phyloP scores from a whole-genome alignment of 345 rosid species.

The Boechera divaricarpa region DNA sequence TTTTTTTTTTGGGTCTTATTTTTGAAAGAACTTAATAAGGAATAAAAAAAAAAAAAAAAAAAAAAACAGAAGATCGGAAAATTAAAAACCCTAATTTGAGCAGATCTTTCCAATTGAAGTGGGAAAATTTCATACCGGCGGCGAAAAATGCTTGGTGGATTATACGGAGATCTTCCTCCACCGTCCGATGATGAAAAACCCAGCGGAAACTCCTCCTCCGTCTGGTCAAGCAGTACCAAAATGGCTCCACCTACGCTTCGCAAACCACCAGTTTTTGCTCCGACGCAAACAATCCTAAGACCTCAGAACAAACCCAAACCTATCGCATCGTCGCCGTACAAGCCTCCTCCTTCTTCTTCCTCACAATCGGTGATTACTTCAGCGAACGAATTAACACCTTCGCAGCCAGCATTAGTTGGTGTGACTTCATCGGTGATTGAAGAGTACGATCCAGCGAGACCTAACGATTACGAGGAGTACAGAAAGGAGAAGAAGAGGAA shows the following conservation, averaged over 20 bases:
- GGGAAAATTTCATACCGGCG: conserved; percentile 11
- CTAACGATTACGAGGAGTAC: conserved; percentile 94
- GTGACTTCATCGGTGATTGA: conserved; percentile 78
- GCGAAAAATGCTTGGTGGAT: conserved; percentile 78
- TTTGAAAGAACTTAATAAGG: not conserved
- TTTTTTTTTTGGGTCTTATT: not conserved
- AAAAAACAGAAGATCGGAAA: conserved; percentile 13
- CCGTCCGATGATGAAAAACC: conserved; percentile 91
- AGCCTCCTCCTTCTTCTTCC: conserved; percentile 14
- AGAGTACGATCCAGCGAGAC: conserved; percentile 96
- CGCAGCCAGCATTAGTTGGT: conserved; percentile 78
- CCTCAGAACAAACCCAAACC: conserved; percentile 60
- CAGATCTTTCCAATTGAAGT: conserved; percentile 26
- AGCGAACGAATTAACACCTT: conserved; percentile 35
- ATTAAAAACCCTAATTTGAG: conserved; percentile 31
- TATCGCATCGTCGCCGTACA: conserved; percentile 33
- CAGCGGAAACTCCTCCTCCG: conserved; percentile 56
- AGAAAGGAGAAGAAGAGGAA: conserved; percentile 76
- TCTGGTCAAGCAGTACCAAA: conserved; percentile 84
- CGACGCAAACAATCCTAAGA: conserved; percentile 75
- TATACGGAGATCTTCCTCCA: conserved; percentile 99
- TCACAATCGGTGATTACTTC: not conserved
- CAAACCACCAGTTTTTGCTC: conserved; percentile 65
- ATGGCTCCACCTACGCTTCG: conserved; percentile 97
- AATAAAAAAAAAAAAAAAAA: not conserved